Conservation (phyloP, 2,329 filamentous ascomycete genomes). For the Diaporthe sp. region DNA sequence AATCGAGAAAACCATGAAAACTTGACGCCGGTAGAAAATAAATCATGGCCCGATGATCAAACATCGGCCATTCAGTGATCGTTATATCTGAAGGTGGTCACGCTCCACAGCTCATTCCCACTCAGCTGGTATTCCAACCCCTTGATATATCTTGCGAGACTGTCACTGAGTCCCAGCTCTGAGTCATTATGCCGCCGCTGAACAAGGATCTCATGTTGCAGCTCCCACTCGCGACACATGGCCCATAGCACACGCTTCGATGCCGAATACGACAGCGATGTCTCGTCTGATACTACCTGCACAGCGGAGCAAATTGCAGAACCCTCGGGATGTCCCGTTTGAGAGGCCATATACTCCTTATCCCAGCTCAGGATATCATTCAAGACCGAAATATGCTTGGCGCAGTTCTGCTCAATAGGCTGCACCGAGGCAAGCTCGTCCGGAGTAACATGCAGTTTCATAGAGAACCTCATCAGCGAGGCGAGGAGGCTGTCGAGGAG, state of each 20-base stretch:
- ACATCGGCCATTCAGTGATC: not conserved
- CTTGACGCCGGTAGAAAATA: not conserved
- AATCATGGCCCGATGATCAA: not conserved
- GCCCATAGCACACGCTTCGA: constrained; percentile 37
- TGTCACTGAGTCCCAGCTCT: not conserved
- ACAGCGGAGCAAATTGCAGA: constrained; percentile 51
- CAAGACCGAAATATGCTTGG: constrained; percentile 55
- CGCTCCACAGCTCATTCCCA: constrained; percentile 48
- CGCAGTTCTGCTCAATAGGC: constrained; percentile 52
- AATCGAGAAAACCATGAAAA: not conserved
- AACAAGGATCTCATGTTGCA: constrained; percentile 39
- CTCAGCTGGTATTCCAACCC: constrained; percentile 51
- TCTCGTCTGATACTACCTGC: constrained; percentile 48
- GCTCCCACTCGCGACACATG: constrained; percentile 42
- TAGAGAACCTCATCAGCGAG: constrained; percentile 55
- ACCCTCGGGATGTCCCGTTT: constrained; percentile 44
- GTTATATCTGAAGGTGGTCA: constrained; percentile 48
- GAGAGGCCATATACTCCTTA: constrained; percentile 51
- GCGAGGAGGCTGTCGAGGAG: constrained; percentile 47
- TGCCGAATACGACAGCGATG: constrained; percentile 41
- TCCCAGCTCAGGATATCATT: constrained; percentile 59
- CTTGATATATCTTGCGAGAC: constrained; percentile 47
- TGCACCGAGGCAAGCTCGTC: constrained; percentile 46
- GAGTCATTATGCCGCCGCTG: not conserved
- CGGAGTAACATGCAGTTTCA: constrained; percentile 48